These are phyloP conservation scores for Microbotryum saponariae DNA, from an alignment of 1,284 basidiomycete species.

Conservation along the genomic window DNA sequence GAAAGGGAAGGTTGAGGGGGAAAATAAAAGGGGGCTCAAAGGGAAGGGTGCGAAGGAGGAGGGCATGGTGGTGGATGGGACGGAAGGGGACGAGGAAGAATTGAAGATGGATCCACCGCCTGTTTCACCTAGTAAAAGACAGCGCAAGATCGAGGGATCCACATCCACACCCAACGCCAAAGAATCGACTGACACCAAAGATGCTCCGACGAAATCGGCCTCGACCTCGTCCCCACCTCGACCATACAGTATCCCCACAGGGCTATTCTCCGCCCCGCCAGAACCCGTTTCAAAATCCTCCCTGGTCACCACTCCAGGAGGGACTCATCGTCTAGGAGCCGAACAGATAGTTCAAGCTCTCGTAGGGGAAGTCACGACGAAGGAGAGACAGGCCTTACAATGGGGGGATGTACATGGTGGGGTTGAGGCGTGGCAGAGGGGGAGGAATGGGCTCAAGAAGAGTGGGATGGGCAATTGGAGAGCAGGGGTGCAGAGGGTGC, in stretches of 20 bases:
- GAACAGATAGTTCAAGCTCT: slow-evolving; percentile 1
- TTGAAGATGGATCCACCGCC: not conserved
- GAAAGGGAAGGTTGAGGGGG: not conserved
- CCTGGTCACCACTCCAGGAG: slow-evolving; percentile 1
- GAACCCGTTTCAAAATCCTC: slow-evolving; percentile 1
- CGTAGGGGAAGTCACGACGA: not conserved
- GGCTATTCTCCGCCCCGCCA: slow-evolving; percentile 42
- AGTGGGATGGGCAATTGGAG: slow-evolving; percentile 81
- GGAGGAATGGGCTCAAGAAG: slow-evolving; percentile 66
- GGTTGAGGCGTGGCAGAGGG: slow-evolving; percentile 74
- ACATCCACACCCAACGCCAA: not conserved
- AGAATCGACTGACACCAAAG: not conserved
- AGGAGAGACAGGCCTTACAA: slow-evolving; percentile 47
- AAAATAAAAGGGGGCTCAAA: not conserved
- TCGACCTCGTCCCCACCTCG: slow-evolving; percentile 1
- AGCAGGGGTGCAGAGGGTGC: slow-evolving; percentile 66
- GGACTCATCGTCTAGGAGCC: slow-evolving; percentile 8
- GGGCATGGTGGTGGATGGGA: not conserved
- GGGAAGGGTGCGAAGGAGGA: not conserved
- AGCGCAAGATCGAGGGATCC: not conserved
- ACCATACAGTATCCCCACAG: slow-evolving; percentile 13
- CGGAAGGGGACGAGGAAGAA: not conserved
- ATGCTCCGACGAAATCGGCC: not conserved
- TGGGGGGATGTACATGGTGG: slow-evolving; percentile 83
- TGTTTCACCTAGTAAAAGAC: not conserved